phyloP scores from a whole-genome alignment of 495 filamentous ascomycete genomes.

The Pseudoneurospora amorphoporcata region DNA sequence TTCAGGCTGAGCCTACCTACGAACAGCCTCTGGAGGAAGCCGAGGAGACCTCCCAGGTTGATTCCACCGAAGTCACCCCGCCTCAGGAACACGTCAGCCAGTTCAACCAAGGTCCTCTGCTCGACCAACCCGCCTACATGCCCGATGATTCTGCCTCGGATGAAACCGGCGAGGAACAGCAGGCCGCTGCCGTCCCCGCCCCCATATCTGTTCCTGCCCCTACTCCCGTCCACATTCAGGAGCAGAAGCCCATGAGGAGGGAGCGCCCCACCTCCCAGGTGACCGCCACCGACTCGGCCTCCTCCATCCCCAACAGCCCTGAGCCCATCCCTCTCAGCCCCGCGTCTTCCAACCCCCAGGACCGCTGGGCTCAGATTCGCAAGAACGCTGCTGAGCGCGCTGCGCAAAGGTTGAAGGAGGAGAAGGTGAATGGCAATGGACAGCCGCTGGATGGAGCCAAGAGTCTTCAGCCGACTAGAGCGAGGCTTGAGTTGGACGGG shows the following conservation, averaged over 20 bases:
- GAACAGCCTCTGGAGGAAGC: constrained; percentile 36
- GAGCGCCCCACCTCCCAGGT: constrained; percentile 5
- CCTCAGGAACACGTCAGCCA: constrained; percentile 65
- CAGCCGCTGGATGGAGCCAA: constrained; percentile 23
- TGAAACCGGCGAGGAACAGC: constrained; percentile 29
- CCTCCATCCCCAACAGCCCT: not conserved
- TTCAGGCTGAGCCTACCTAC: constrained; percentile 28
- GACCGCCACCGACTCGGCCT: constrained; percentile 19
- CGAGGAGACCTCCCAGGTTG: constrained; percentile 48
- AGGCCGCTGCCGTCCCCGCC: constrained; percentile 23
- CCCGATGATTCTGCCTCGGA: constrained; percentile 48
- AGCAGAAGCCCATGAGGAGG: not conserved
- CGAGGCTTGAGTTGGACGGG: constrained; percentile 50
- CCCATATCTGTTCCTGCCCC: constrained; percentile 28
- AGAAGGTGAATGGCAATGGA: constrained; percentile 20
- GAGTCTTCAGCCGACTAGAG: constrained; percentile 31
- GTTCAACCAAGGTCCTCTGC: constrained; percentile 84
- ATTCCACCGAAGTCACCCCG: constrained; percentile 53
- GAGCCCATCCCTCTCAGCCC: not conserved
- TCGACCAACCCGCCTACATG: constrained; percentile 77
- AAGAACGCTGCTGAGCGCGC: constrained; percentile 84
- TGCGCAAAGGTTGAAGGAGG: constrained; percentile 46
- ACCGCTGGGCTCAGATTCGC: constrained; percentile 90
- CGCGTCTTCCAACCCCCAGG: constrained; percentile 26
- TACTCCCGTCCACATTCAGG: not conserved